Conservation (phyloP, 805 yeast genomes). For the Cyberlindnera galapagoensis region DNA sequence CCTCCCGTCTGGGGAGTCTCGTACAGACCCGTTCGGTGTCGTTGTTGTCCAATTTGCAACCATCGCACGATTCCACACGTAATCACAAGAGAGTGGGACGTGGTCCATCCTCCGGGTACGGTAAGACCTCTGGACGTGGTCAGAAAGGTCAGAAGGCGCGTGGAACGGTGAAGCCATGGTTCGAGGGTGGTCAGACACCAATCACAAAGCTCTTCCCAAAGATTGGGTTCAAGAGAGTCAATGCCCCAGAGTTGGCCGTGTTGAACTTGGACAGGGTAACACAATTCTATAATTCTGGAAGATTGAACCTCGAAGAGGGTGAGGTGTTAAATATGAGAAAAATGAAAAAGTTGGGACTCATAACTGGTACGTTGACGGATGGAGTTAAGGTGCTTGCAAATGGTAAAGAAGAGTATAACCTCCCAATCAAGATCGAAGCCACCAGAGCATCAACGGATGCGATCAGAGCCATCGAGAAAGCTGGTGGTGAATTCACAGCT, state of each 20-base stretch:
- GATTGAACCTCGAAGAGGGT: conserved; percentile 50
- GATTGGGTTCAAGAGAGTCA: conserved; percentile 72
- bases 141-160: conserved; percentile 98
- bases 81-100: conserved; percentile 78
- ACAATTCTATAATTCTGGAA: conserved; percentile 60
- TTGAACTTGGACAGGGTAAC: conserved; percentile 66
- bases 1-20: not conserved
- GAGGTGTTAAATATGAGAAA: conserved; percentile 67
- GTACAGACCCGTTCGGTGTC: conserved; percentile 33
- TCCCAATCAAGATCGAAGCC: conserved; percentile 74
- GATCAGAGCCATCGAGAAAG: conserved; percentile 59
- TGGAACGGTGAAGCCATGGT: conserved; percentile 83
- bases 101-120: conserved; percentile 89
- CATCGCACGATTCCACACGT: conserved; percentile 55
- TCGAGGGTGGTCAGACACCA: conserved; percentile 99
- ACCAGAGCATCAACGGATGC: conserved; percentile 74
- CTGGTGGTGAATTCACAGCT: conserved; percentile 72
- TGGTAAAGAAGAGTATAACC: conserved; percentile 43
- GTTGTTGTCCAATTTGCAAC: conserved; percentile 46
- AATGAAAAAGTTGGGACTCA: conserved; percentile 68
- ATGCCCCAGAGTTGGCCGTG: conserved; percentile 39
- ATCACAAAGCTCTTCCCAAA: conserved; percentile 77
- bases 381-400: conserved; percentile 81
- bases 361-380: conserved; percentile 63
- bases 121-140: conserved; percentile 96